phyloP scores from a whole-genome alignment of 208 protist genomes.

The Vickermania ingenoplastis region DNA sequence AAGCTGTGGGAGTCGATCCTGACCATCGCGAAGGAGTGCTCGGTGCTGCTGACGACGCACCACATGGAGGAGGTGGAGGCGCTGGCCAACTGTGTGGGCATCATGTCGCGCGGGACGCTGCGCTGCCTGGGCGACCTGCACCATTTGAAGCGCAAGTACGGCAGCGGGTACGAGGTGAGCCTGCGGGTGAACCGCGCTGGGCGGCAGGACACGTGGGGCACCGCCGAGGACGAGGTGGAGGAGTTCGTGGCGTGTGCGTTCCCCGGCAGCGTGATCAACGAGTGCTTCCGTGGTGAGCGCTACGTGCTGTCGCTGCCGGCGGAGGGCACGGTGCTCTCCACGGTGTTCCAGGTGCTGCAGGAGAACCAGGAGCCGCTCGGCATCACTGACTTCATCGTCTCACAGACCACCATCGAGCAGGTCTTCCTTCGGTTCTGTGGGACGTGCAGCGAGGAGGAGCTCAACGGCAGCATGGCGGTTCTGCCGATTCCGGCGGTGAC shows the following conservation, averaged over 20 bases:
- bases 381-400: conserved; percentile 58
- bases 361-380: conserved; percentile 17
- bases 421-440: conserved; percentile 65
- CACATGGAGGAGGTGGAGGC: conserved; percentile 90
- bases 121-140: conserved; percentile 78
- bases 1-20: conserved; percentile 69
- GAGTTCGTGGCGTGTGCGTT: not conserved
- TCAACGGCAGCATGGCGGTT: too few species aligned
- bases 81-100: conserved; percentile 68
- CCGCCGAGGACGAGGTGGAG: not conserved
- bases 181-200: conserved; percentile 28
- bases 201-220: not conserved
- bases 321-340: conserved; percentile 14
- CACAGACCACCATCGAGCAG: conserved; percentile 68
- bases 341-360: conserved; percentile 34
- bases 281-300: not conserved
- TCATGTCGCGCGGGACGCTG: conserved; percentile 83
- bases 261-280: not conserved
- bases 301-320: not conserved
- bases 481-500: too few species aligned
- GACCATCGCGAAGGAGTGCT: conserved; percentile 39
- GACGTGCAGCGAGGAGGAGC: conserved; percentile 7
- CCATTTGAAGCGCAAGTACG: conserved; percentile 77
- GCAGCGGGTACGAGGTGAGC: conserved; percentile 53
- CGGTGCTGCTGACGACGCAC: conserved; percentile 85